Evolutionary conservation across 495 filamentous ascomycete genomes (phyloP).

Genomic region (Pseudevernia furfuracea): DNA sequence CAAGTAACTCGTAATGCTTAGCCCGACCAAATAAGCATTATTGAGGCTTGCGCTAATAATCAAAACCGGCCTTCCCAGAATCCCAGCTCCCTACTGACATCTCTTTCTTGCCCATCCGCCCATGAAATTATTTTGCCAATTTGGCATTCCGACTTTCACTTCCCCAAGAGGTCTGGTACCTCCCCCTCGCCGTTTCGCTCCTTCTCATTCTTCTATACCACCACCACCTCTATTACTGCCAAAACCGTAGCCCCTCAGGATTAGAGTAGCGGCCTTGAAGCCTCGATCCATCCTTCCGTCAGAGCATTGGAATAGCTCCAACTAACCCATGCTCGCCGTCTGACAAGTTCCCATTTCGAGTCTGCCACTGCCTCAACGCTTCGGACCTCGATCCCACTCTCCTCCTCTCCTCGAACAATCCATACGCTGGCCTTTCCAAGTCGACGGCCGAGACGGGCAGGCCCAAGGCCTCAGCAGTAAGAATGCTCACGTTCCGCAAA

Average conservation of each 20-base stretch:
- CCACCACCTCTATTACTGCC: no score
- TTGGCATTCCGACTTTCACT: not conserved
- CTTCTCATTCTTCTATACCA: not conserved
- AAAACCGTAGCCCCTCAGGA: not conserved
- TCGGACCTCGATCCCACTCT: not conserved
- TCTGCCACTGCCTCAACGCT: not conserved
- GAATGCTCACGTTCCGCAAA: conserved; percentile 64
- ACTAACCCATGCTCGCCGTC: not conserved
- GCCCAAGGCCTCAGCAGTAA: not conserved
- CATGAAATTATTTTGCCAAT: no score
- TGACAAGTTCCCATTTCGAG: not conserved
- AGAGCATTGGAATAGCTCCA: not conserved
- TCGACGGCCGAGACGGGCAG: not conserved
- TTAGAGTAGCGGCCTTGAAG: not conserved
- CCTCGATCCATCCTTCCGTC: not conserved
- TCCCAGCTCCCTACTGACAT: not conserved
- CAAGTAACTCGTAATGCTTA: not conserved
- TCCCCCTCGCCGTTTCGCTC: not conserved
- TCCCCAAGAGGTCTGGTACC: conserved; percentile 8
- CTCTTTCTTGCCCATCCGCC: not conserved
- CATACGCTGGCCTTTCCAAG: not conserved
- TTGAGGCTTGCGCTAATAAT: not conserved
- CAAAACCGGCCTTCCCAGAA: not conserved
- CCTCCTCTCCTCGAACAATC: not conserved
- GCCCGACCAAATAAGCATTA: not conserved